phyloP scores from a whole-genome alignment of 805 yeast genomes.

The Wickerhamiella parazyma region DNA sequence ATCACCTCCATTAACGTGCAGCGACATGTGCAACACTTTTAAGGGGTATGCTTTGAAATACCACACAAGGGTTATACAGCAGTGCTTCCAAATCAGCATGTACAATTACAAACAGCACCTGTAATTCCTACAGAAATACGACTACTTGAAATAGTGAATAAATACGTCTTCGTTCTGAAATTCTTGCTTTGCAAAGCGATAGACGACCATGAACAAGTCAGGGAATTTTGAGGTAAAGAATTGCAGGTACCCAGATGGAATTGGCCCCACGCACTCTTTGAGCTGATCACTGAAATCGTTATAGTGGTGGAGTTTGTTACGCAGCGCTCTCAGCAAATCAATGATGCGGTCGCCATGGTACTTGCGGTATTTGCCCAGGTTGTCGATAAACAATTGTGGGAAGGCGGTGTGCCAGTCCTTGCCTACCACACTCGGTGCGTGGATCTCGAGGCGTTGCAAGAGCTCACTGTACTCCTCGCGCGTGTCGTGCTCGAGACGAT shows the following conservation, averaged over 20 bases:
- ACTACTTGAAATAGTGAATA: slow-evolving; percentile 27
- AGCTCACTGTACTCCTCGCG: slow-evolving; percentile 65
- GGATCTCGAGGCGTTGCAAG: slow-evolving; percentile 40
- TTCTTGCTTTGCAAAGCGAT: slow-evolving; percentile 43
- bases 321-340: slow-evolving; percentile 76
- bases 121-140: neutral
- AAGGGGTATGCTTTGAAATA: too few species aligned
- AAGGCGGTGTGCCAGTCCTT: slow-evolving; percentile 69
- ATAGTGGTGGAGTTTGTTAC: slow-evolving; percentile 91
- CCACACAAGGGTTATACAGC: too few species aligned
- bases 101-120: neutral
- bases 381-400: slow-evolving; percentile 60
- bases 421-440: slow-evolving; percentile 33
- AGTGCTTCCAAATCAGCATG: too few species aligned
- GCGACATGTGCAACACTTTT: too few species aligned
- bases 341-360: slow-evolving; percentile 64
- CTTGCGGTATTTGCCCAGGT: slow-evolving; percentile 81
- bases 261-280: slow-evolving; percentile 52
- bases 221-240: slow-evolving; percentile 74
- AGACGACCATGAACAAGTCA: slow-evolving; percentile 57
- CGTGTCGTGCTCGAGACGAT: slow-evolving; percentile 73
- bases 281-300: slow-evolving; percentile 56
- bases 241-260: slow-evolving; percentile 72
- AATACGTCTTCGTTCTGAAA: slow-evolving; percentile 54
- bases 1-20: too few species aligned